Evolutionary conservation across 2,329 filamentous ascomycete genomes (phyloP).

Genomic region (Bipolaris cookei): DNA sequence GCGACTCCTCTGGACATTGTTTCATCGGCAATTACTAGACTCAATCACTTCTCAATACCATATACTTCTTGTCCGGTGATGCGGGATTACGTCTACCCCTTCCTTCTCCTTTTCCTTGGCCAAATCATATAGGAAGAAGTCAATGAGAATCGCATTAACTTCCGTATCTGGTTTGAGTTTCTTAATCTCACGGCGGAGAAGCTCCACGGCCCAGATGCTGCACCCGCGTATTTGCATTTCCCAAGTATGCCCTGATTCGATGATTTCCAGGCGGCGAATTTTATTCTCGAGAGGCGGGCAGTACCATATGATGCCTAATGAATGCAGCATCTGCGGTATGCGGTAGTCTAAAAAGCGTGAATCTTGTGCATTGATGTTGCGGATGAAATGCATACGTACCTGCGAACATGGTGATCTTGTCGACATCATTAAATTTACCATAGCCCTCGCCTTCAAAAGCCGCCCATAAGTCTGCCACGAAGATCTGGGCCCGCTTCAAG

Average conservation of each 20-base stretch:
- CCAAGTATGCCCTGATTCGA: slow-evolving; percentile 76
- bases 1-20: neutral
- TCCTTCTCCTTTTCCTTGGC: slow-evolving; percentile 80
- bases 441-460: slow-evolving; percentile 83
- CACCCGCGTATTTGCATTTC: slow-evolving; percentile 90
- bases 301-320: slow-evolving; percentile 81
- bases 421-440: slow-evolving; percentile 86
- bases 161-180: slow-evolving; percentile 71
- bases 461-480: slow-evolving; percentile 96
- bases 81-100: slow-evolving; percentile 63
- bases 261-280: slow-evolving; percentile 67
- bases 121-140: slow-evolving; percentile 96
- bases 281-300: slow-evolving; percentile 77
- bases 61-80: slow-evolving; percentile 90
- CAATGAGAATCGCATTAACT: slow-evolving; percentile 88
- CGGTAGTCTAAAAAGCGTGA: slow-evolving; percentile 73
- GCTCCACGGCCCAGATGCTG: slow-evolving; percentile 94
- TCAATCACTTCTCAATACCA: slow-evolving; percentile 73
- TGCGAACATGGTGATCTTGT: slow-evolving; percentile 97
- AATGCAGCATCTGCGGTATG: slow-evolving; percentile 89
- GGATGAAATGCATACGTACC: slow-evolving; percentile 47
- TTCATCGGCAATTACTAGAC: neutral
- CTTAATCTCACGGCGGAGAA: slow-evolving; percentile 82
- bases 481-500: slow-evolving; percentile 93
- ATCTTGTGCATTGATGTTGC: neutral